Conservation (phyloP, 208 protist species). For the Trypanosoma cruzi region DNA sequence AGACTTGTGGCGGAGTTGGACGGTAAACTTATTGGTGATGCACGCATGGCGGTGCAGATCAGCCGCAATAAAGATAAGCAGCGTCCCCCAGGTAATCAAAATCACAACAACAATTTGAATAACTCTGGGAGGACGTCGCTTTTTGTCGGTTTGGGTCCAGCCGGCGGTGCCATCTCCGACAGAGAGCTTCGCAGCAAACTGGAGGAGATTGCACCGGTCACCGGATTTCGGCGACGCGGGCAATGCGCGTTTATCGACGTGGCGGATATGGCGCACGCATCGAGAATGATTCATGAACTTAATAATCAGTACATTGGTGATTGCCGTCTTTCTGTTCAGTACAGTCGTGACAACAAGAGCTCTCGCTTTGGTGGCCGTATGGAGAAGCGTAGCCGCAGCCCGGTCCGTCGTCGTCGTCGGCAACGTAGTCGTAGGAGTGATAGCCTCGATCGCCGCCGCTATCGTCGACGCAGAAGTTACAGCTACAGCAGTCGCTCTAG, state of each 20-base stretch:
- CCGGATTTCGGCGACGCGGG: slow-evolving; percentile 50
- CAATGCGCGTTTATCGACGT: slow-evolving; percentile 68
- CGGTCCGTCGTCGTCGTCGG: background rate
- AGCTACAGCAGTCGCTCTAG: slow-evolving; percentile 20
- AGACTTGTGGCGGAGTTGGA: slow-evolving; percentile 53
- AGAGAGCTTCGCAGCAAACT: slow-evolving; percentile 34
- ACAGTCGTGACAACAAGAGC: slow-evolving; percentile 40
- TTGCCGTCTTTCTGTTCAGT: slow-evolving; percentile 56
- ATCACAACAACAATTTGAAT: background rate
- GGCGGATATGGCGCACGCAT: slow-evolving; percentile 29
- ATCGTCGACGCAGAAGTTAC: background rate
- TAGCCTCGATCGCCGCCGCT: slow-evolving; percentile 24
- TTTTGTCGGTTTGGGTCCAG: slow-evolving; percentile 65
- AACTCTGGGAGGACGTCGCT: slow-evolving; percentile 17
- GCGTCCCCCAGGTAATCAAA: slow-evolving; percentile 14
- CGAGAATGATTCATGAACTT: slow-evolving; percentile 40
- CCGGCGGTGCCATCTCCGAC: slow-evolving; percentile 38
- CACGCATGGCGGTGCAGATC: slow-evolving; percentile 60
- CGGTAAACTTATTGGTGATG: slow-evolving; percentile 43
- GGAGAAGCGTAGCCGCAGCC: slow-evolving; percentile 20
- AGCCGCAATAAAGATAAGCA: slow-evolving; percentile 30
- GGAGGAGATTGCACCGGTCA: slow-evolving; percentile 45
- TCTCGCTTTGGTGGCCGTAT: slow-evolving; percentile 20
- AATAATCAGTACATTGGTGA: slow-evolving; percentile 54
- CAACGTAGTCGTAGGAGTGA: slow-evolving; percentile 4